Conservation (phyloP, 2,329 filamentous ascomycete genomes). For the Beauveria caledonica region DNA sequence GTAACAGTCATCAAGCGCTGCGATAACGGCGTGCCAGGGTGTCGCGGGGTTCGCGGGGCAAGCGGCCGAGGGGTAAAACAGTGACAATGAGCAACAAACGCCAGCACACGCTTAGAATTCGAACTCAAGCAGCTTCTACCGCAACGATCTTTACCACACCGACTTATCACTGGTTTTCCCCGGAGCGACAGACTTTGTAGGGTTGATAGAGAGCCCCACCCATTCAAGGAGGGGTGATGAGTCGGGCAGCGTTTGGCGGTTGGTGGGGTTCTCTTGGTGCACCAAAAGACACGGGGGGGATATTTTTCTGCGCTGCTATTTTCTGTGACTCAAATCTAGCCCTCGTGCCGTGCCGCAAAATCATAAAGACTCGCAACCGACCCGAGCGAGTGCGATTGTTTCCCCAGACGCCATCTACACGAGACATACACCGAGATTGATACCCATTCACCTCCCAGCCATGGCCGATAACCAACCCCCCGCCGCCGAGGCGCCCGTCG, state of each 20-base stretch:
- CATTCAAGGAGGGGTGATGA: conserved; percentile 4
- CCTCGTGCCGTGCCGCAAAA: not conserved
- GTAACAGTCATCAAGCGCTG: not conserved
- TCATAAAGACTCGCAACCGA: not conserved
- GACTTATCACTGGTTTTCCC: not conserved
- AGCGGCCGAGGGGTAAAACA: not conserved
- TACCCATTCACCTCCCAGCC: conserved; percentile 13
- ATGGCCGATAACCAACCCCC: conserved; percentile 27
- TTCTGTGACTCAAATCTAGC: conserved; percentile 10
- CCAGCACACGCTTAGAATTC: not conserved
- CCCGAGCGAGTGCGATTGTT: not conserved
- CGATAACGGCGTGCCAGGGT: conserved; percentile 1
- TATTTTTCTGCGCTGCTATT: conserved; percentile 6
- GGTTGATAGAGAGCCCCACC: conserved; percentile 6
- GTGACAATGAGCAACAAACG: not conserved
- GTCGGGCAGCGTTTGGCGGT: not conserved
- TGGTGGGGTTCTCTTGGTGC: conserved; percentile 2
- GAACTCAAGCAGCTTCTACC: not conserved
- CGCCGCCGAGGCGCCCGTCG: conserved; percentile 28
- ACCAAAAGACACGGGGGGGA: not conserved
- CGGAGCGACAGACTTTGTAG: not conserved
- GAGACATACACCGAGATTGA: not conserved
- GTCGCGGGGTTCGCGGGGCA: conserved; percentile 6
- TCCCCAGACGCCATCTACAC: not conserved
- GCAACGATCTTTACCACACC: too few relatives aligned